Conservation (phyloP, 768 basidiomycete species). For the Naematelia aurantialba region DNA sequence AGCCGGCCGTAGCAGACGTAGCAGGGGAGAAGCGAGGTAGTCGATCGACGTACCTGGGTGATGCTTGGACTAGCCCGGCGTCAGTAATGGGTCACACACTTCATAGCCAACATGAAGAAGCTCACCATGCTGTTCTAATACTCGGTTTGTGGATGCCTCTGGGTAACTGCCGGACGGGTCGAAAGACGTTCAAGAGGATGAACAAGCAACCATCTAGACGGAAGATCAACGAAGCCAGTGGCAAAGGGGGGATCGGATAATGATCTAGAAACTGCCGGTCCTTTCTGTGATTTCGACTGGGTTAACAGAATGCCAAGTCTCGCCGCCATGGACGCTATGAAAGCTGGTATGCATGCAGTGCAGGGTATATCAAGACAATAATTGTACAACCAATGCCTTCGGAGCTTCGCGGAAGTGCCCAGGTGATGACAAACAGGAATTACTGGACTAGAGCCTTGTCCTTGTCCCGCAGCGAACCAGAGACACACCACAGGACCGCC, state of each 20-base stretch:
- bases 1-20: too few species aligned
- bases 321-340: background rate
- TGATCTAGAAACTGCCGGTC: too few species aligned
- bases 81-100: background rate
- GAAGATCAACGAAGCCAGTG: background rate
- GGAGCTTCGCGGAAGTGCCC: too few species aligned
- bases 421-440: too few species aligned
- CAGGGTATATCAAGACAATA: background rate
- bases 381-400: background rate
- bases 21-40: too few species aligned
- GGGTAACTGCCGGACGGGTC: too few species aligned
- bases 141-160: too few species aligned
- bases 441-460: too few species aligned
- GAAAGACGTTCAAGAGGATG: background rate
- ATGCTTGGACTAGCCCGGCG: constrained; percentile 65
- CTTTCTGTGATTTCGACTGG: too few species aligned
- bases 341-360: background rate
- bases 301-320: background rate
- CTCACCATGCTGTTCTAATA: too few species aligned
- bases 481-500: background rate
- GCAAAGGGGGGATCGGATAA: background rate
- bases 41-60: constrained; percentile 62
- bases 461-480: background rate
- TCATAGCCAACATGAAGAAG: too few species aligned
- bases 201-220: background rate